Evolutionary conservation across 192 early-diverging fungal genomes (phyloP), one percentile per base, ranked within the genome.

Genomic region (Endogone sp.): DNA sequence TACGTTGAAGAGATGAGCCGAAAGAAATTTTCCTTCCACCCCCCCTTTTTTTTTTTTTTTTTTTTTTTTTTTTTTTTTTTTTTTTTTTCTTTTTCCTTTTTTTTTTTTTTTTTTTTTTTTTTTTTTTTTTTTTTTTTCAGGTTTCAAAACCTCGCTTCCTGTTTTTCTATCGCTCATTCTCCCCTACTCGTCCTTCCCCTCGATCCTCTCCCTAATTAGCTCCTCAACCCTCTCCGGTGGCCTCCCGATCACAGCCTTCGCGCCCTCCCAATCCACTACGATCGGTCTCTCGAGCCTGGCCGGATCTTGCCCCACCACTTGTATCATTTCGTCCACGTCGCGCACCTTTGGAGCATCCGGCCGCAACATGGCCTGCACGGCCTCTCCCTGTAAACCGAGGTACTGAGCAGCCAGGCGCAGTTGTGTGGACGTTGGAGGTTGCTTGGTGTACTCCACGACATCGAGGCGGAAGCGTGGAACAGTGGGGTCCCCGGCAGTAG

Each of bases 201-300:
- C 16, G 16, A 49, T 16, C 37, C 37, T 49, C 37, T 49, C 37
- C 37, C 37, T 49, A 60, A 60, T 60, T 28, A 60, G 22, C 27
- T 60, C 27, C 2, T 60, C 10, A 6, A 60, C 59, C 59, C 21
- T 60, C 59, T 60, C 59, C 24, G 59, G 59, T n/a, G 71, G 72
- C 59, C 64, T 69, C n/a, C 71, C 71, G 0, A 69, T 29, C 3
- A 64, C 76, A 20, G 76, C 76, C 22, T 67, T 73, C n/a, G 72
- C 77, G 31, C 67, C 66, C n/a, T 71, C 66, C 77, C 77, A 79
- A 27, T 79, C 77, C 6, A 79, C 67, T 0, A 74, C 73, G 32
- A 79, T 63, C 20, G 77, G 77, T 54, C 77, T 65, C 26, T 69
- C 31, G 21, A 79, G 58, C 13, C 60, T n/a, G 2, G 44, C 24